These are phyloP conservation scores for Wickerhamiella qilinensis DNA, from an alignment of 805 yeast genomes.

Conservation along the genomic window DNA sequence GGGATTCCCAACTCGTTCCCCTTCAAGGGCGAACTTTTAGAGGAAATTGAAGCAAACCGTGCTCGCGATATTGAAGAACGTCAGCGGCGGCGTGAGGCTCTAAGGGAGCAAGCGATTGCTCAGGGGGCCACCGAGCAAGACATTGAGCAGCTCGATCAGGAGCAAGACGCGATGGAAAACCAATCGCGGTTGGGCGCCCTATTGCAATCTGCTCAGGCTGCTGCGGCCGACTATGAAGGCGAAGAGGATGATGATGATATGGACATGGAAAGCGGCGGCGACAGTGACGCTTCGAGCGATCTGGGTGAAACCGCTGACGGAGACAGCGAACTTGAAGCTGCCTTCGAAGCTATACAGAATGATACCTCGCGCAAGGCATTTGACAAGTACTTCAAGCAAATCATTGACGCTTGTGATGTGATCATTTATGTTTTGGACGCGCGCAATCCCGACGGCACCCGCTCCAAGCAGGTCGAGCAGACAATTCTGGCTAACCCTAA, in stretches of 20 bases:
- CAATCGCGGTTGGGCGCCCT: conserved; percentile 61
- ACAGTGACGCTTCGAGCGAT: conserved; percentile 30
- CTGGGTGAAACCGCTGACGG: conserved; percentile 29
- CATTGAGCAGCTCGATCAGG: conserved; percentile 25
- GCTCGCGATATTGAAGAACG: conserved; percentile 27
- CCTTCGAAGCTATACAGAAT: conserved; percentile 25
- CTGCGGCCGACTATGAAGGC: conserved; percentile 64
- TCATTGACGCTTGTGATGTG: conserved; percentile 85
- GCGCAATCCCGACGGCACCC: conserved; percentile 89
- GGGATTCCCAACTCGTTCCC: conserved; percentile 95
- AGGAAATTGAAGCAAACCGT: conserved; percentile 34
- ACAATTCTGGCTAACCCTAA: conserved; percentile 66
- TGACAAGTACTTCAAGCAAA: conserved; percentile 85
- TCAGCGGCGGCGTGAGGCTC: conserved; percentile 24
- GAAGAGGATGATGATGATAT: conserved; percentile 22
- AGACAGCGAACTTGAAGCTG: conserved; percentile 26
- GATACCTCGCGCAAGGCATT: conserved; percentile 50
- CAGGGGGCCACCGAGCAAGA: conserved; percentile 25
- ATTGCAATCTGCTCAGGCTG: conserved; percentile 76
- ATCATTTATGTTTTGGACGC: conserved; percentile 90
- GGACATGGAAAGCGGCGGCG: conserved; percentile 18
- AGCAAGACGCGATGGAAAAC: conserved; percentile 24
- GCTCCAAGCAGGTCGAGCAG: conserved; percentile 83
- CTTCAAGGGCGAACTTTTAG: conserved; percentile 68
- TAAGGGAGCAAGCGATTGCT: conserved; percentile 20